Base-by-base conservation (phyloP, 2,329 filamentous ascomycete genomes). In the Ophiostoma novo-ulmi region DNA sequence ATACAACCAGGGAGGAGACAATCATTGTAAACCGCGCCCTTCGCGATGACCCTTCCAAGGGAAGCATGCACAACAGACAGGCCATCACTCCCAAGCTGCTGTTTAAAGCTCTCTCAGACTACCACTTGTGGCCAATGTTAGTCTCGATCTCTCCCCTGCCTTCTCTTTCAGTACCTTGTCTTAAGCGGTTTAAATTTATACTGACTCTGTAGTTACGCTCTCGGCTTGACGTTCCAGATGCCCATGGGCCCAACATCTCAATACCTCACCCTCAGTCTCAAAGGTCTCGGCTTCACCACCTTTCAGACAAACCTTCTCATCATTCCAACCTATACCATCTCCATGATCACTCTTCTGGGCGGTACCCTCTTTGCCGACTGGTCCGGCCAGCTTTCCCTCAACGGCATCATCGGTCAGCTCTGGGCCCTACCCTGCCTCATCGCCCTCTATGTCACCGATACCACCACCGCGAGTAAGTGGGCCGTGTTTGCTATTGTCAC, bases 291-390 rank as follows among this genome's bases (percentile, higher is more conserved):
- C 1, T 89, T 89, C 77, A 79, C 82, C 72, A 87, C 85, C 2
- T 88, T 91, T 77, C 79, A 86, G 35, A 83, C 87, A 1, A 91
- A 90, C 75, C 76, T 91, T 41, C 82, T 91, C 10, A 83, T 85
- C 1, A 89, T 91, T n/a, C 85, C 86, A 0, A 82, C 80, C 64
- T 80, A 78, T 0, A 77, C 81, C 64, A 67, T 73, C 8, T 78
- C 78, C 71, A 79, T 79, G 20, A 75, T 81, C 41, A 79, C 77
- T 39, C 80, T 80, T 78, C 73, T 82, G 6, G 70, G 70, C 0
- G 72, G 81, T 10, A 80, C 79, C 4, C 80, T 81, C 48, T 55
- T 81, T 11, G 78, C 78, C 66, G 82, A 83, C 77, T 80, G 80
- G 78, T 75, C 85, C 76, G 75, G 84, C 78, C 78, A 85, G 73